Evolutionary conservation across 495 filamentous ascomycete genomes (phyloP), one percentile per base, ranked within the genome.

Genomic region (Apiosordaria backusii): DNA sequence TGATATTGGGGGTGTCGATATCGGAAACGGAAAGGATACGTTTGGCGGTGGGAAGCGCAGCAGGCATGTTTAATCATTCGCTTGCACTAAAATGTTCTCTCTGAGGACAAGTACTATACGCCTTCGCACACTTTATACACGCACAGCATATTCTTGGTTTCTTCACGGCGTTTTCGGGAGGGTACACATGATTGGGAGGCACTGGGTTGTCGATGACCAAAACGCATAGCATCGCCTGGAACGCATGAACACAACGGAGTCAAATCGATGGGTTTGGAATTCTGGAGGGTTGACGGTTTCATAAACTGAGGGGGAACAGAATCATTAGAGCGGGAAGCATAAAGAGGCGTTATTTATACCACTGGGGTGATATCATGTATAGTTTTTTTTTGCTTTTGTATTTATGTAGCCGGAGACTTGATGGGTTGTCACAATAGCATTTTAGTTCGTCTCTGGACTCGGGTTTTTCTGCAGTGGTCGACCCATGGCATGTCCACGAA

Each of bases 1-100:
- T 68, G 91, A 95, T 67, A 75, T 97, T n/a, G 86, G 86, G 5
- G 85, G 83, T 52, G 68, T 91, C 50, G 82, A 85, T 24, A 85
- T 89, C 66, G 82, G 83, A 6, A 70, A 67, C 40, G 74, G 70
- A 25, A 86, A 87, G 67, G 92, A 93, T 69, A 75, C 83, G 63
- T 84, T 84, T 73, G 88, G 87, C 23, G 80, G 82, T 19, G 84
- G 86, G 25, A 96, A 96, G 81, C 81, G 92, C 65, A 87, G 86
- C 59, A 83, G 90, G 68, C 89, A 61, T n/a, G 59, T 27, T 45
- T 61, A 45, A 29, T 18, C 26, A 25, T 9, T 23, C 21, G 26
- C 4, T 55, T 55, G 6, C 0, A n/a, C n/a, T n/a, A n/a, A n/a
- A n/a, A n/a, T n/a, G n/a, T n/a, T n/a, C n/a, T n/a, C n/a, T n/a